phyloP scores from a whole-genome alignment of 2,329 filamentous ascomycete species.

The Xylaria hypoxylon region DNA sequence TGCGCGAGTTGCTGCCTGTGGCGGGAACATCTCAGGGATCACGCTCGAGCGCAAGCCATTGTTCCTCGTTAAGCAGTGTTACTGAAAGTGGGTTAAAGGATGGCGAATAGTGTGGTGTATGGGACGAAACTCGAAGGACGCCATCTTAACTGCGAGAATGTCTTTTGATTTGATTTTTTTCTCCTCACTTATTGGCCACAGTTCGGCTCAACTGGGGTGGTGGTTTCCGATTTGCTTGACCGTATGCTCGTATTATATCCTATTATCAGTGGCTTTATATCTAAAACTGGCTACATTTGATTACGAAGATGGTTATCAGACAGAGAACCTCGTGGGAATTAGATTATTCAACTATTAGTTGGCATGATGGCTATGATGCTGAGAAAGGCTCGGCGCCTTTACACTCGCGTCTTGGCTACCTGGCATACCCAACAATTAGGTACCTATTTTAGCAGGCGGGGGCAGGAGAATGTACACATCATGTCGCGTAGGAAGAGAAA shows the following conservation, averaged over 20 bases:
- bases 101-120: slow-evolving; percentile 6
- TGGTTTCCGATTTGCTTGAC: slow-evolving; percentile 5
- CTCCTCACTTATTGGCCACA: background rate
- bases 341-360: background rate
- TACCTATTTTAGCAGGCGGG: background rate
- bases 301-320: background rate
- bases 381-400: background rate
- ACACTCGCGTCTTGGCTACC: background rate
- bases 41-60: slow-evolving; percentile 43
- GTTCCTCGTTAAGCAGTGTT: slow-evolving; percentile 46
- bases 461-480: background rate
- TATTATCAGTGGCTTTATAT: slow-evolving; percentile 1
- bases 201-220: background rate
- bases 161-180: background rate
- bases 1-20: slow-evolving; percentile 45
- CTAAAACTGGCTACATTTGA: slow-evolving; percentile 9
- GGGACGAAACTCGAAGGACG: background rate
- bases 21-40: slow-evolving; percentile 39
- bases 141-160: background rate
- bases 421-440: too few species aligned
- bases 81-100: slow-evolving; percentile 29
- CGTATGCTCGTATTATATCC: slow-evolving; percentile 2
- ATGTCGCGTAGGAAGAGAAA: background rate
- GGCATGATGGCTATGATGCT: background rate
- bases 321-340: background rate